Percentiles rank a stretch among this genome's conserved stretches.
These are phyloP conservation scores for Sporothrix luriei DNA, from an alignment of 2,329 filamentous ascomycete genomes.

Conservation along the genomic window DNA sequence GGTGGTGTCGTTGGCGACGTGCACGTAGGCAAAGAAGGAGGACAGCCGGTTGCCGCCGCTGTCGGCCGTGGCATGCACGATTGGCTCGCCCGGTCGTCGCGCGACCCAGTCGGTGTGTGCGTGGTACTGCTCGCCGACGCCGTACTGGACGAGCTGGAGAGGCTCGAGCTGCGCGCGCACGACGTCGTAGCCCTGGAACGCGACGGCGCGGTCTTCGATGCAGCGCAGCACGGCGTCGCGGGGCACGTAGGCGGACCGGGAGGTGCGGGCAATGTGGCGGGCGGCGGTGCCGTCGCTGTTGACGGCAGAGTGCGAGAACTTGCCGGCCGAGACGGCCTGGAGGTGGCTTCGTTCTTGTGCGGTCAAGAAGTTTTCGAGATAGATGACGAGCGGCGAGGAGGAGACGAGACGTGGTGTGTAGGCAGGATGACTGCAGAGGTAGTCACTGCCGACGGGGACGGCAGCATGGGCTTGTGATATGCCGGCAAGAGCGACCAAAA, in stretches of 20 bases:
- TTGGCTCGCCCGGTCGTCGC: slow-evolving; percentile 38
- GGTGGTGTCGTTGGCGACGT: slow-evolving; percentile 41
- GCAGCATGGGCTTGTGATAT: not conserved
- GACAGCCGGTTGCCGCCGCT: slow-evolving; percentile 50
- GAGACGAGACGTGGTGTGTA: slow-evolving; percentile 51
- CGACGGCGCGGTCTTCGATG: slow-evolving; percentile 51
- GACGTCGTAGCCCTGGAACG: slow-evolving; percentile 50
- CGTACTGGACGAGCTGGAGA: slow-evolving; percentile 53
- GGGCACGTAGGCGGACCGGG: slow-evolving; percentile 49
- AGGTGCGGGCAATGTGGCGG: slow-evolving; percentile 47
- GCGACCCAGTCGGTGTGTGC: slow-evolving; percentile 57
- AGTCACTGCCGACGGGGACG: not conserved
- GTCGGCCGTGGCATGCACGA: slow-evolving; percentile 42
- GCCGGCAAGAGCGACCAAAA: not conserved
- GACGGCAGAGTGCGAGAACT: slow-evolving; percentile 49
- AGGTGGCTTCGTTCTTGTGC: slow-evolving; percentile 48
- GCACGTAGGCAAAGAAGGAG: slow-evolving; percentile 54
- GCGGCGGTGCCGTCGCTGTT: slow-evolving; percentile 38
- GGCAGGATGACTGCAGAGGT: slow-evolving; percentile 36
- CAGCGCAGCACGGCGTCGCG: slow-evolving; percentile 50
- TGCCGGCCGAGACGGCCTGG: slow-evolving; percentile 46
- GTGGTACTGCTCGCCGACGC: slow-evolving; percentile 49
- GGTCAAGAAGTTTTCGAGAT: slow-evolving; percentile 52
- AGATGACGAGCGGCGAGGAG: slow-evolving; percentile 52
- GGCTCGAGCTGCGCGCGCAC: slow-evolving; percentile 49